Base-by-base conservation (phyloP, 1,284 basidiomycete species). In the Inonotus obliquus region DNA sequence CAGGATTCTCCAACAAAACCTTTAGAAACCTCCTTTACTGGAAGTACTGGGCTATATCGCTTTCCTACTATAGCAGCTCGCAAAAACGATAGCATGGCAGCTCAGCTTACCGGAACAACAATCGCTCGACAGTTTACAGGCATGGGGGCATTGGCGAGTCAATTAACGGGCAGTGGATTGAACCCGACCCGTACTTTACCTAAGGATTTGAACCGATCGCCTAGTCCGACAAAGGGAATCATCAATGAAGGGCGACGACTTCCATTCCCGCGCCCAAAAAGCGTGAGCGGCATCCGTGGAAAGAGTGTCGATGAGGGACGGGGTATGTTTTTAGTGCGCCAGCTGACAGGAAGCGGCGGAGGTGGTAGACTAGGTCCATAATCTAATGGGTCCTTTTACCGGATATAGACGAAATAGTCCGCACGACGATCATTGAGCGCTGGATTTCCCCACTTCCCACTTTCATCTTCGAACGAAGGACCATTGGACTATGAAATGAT, bases 91-190 rank as follows among this genome's bases (percentile, higher is more conserved):
- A 59, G 61, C 52, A 66, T 87, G 29, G 69, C 72, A 4, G 72
- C 82, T 35, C 88, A 90, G 67, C 70, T 75, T 54, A 89, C 86
- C 21, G 87, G 87, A 3, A 84, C 87, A 2, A 89, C 87, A 2
- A 77, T 91, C 60, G 86, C 86, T 0, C 79, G 85, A 52, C 89
- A 91, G 71, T 86, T 90, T 66, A 91, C 88, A 5, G 88, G 87
- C 25, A 65, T 87, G 37, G 75, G 78, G 14, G 70, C 70, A 21
- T 71, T 75, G n/a, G 67, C 81, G 59, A 74, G 80, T 64, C 87
- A 90, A 67, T 71, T 87, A 63, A 87, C 87, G 0, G 87, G 89
- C 17, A 84, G 84, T 5, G 81, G 84, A 6, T 66, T 84, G 60
- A 86, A 82, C 67, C 86, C 86, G 6, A 86, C 85, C 7, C 75